phyloP scores from a whole-genome alignment of 176 grass and related monocot species.

The Elymus sibiricus region DNA sequence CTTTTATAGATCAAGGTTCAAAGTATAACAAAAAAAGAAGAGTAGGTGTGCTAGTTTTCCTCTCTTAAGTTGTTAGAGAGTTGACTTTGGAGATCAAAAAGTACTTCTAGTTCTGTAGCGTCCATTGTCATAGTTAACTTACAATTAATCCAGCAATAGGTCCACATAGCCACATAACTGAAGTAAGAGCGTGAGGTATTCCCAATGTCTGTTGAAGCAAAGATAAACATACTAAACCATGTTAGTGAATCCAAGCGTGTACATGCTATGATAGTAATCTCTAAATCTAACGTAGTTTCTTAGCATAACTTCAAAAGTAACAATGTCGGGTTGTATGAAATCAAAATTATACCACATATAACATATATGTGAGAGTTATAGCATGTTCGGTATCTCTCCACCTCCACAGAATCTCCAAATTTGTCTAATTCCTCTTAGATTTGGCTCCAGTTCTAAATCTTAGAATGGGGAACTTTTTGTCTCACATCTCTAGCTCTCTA shows the following conservation, averaged over 20 bases:
- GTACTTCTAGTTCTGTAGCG: not conserved
- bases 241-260: not conserved
- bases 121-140: conserved; percentile 27
- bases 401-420: too few species aligned
- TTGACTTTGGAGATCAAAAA: not conserved
- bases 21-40: not conserved
- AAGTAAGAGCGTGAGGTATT: conserved; percentile 71
- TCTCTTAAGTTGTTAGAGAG: not conserved
- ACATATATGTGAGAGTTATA: not conserved
- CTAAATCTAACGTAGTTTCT: not conserved
- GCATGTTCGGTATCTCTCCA: too few species aligned
- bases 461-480: too few species aligned
- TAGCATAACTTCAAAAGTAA: not conserved
- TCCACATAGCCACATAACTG: conserved; percentile 83
- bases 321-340: not conserved
- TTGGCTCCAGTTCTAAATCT: too few species aligned
- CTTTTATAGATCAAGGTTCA: not conserved
- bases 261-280: not conserved
- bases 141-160: conserved; percentile 82
- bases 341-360: not conserved
- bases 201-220: conserved; percentile 57
- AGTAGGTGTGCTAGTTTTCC: not conserved
- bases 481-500: too few species aligned
- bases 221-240: not conserved
- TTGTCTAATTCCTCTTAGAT: too few species aligned